Percentiles rank a stretch among this genome's conserved stretches.
Conservation (phyloP, 2,329 filamentous ascomycete genomes). For the Exophiala calicioides region DNA sequence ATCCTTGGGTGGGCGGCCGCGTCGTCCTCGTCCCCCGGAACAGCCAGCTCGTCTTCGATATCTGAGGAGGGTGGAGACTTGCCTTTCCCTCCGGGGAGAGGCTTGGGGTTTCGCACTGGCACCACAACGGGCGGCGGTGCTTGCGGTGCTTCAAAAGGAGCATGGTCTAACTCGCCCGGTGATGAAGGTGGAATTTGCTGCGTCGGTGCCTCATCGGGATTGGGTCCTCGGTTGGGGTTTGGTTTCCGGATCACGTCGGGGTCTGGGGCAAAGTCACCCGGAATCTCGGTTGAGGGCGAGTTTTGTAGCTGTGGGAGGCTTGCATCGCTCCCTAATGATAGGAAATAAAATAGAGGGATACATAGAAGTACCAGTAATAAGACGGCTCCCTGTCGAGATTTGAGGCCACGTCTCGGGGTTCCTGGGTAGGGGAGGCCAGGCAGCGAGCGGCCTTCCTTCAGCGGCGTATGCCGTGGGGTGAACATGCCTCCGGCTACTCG, state of each 20-base stretch:
- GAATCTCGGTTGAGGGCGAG: conserved; percentile 4
- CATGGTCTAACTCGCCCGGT: too few relatives aligned
- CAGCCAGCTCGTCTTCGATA: conserved; percentile 3
- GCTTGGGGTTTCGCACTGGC: not conserved
- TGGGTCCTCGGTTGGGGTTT: conserved; percentile 3
- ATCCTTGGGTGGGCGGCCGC: not conserved
- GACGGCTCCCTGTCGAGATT: conserved; percentile 19
- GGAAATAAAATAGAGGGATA: conserved; percentile 23
- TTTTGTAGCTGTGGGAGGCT: not conserved
- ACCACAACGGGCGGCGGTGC: not conserved
- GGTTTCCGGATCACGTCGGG: conserved; percentile 9
- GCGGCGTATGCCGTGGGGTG: conserved; percentile 21
- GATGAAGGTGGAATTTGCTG: conserved; percentile 2
- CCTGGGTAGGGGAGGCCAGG: conserved; percentile 25
- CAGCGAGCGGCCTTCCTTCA: conserved; percentile 30
- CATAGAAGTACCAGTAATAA: conserved; percentile 22
- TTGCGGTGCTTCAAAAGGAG: too few relatives aligned
- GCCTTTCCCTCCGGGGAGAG: not conserved
- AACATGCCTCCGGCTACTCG: conserved; percentile 23
- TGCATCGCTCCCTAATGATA: conserved; percentile 10
- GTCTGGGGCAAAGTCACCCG: conserved; percentile 3
- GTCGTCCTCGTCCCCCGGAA: not conserved
- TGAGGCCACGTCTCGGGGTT: conserved; percentile 15
- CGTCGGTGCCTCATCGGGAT: conserved; percentile 6
- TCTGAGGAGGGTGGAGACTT: too few relatives aligned